Percentiles rank a stretch among this genome's conserved stretches.
These are phyloP conservation scores for Rhodocollybia butyracea DNA, from an alignment of 768 basidiomycete species.

Conservation along the genomic window DNA sequence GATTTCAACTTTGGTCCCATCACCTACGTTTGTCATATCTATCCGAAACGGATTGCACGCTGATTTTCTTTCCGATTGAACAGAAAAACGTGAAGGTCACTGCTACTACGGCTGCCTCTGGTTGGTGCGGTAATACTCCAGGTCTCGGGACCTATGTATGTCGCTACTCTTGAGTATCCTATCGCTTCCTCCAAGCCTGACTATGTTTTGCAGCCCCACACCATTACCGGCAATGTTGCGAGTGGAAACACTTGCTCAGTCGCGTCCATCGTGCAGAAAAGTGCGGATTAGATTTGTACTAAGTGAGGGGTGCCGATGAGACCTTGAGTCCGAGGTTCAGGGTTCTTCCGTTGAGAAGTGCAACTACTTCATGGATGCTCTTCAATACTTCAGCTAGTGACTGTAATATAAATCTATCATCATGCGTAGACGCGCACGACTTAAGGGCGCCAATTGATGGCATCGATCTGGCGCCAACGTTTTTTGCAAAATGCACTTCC, in stretches of 20 bases:
- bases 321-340: too few relatives aligned
- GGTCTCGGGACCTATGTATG: slow-evolving; percentile 24
- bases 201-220: slow-evolving; percentile 16
- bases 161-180: neutral
- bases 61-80: neutral
- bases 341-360: too few relatives aligned
- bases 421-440: neutral
- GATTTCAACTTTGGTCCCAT: slow-evolving; percentile 26
- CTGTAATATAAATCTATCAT: too few relatives aligned
- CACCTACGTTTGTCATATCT: slow-evolving; percentile 13
- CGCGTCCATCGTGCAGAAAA: slow-evolving; percentile 20
- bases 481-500: neutral
- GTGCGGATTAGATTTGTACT: too few relatives aligned
- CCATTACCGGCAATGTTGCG: slow-evolving; percentile 18
- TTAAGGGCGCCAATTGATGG: neutral
- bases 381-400: too few relatives aligned
- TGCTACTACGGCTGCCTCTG: slow-evolving; percentile 22
- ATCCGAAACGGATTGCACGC: neutral
- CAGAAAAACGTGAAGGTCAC: slow-evolving; percentile 24
- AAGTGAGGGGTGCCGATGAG: too few relatives aligned
- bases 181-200: neutral
- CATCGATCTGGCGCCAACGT: slow-evolving; percentile 6
- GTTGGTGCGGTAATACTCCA: slow-evolving; percentile 21
- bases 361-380: too few relatives aligned
- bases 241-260: slow-evolving; percentile 22